Evolutionary conservation across 2,329 filamentous ascomycete species (phyloP).

Genomic region (Colletotrichum camelliae): DNA sequence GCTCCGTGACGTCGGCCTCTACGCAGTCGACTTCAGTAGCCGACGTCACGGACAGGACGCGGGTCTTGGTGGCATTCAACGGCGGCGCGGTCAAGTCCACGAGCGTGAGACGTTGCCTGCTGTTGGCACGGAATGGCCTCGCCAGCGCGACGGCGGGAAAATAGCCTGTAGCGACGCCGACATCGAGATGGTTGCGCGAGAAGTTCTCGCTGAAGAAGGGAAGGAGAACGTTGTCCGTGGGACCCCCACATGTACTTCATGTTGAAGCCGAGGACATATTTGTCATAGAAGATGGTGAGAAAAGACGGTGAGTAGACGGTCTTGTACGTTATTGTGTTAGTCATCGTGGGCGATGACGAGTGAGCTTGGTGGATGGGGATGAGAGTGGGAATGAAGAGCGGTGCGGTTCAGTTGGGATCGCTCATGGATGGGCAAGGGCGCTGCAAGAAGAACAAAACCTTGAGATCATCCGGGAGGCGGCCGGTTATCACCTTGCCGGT

Average conservation of each 20-base stretch:
- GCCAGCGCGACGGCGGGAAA: slow-evolving; percentile 35
- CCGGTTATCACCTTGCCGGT: not conserved
- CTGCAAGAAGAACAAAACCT: not conserved
- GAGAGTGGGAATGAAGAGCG: not conserved
- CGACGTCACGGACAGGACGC: slow-evolving; percentile 27
- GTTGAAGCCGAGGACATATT: slow-evolving; percentile 38
- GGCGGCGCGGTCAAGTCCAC: slow-evolving; percentile 40
- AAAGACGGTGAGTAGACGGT: slow-evolving; percentile 13
- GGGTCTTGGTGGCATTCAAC: slow-evolving; percentile 32
- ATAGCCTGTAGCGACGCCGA: slow-evolving; percentile 45
- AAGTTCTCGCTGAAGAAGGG: slow-evolving; percentile 40
- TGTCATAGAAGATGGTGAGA: slow-evolving; percentile 32
- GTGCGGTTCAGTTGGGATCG: not conserved
- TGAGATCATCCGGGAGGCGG: not conserved
- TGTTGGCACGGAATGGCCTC: slow-evolving; percentile 15
- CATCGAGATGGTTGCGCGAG: slow-evolving; percentile 40
- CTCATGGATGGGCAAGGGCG: not conserved
- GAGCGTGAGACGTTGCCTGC: slow-evolving; percentile 35
- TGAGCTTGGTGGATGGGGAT: not conserved
- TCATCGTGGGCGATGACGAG: not conserved
- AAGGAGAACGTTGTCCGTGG: slow-evolving; percentile 31
- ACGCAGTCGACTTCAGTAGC: slow-evolving; percentile 30
- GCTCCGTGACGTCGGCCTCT: slow-evolving; percentile 39
- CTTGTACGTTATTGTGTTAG: slow-evolving; percentile 7
- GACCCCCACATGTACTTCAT: slow-evolving; percentile 39